Evolutionary conservation across 768 basidiomycete species (phyloP).

Genomic region (Arthromyces matolae): DNA sequence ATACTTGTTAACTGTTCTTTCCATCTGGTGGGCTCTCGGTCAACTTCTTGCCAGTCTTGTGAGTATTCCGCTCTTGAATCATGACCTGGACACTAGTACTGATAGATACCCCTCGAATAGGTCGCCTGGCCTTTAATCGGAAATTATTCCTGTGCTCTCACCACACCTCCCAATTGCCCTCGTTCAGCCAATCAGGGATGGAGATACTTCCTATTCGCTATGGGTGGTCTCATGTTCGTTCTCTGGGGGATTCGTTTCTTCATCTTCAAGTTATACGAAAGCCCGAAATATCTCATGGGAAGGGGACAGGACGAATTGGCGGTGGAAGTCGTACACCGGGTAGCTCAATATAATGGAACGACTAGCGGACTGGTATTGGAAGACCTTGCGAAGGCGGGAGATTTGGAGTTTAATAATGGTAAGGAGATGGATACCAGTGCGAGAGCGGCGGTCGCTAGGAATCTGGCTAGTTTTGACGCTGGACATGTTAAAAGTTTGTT

Average conservation of each 20-base stretch:
- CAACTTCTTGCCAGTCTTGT: conserved; percentile 57
- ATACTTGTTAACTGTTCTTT: conserved; percentile 70
- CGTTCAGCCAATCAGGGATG: conserved; percentile 62
- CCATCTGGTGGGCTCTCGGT: conserved; percentile 79
- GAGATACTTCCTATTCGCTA: conserved; percentile 70
- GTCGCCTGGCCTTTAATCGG: conserved; percentile 72
- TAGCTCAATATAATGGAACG: conserved; percentile 60
- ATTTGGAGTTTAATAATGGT: conserved; percentile 6
- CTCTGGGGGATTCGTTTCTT: conserved; percentile 63
- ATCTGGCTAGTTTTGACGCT: conserved; percentile 31
- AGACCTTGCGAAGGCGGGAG: conserved; percentile 35
- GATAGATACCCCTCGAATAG: conserved; percentile 23
- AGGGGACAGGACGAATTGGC: conserved; percentile 61
- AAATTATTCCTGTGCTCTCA: conserved; percentile 57
- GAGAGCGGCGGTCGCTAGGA: conserved; percentile 29
- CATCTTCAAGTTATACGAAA: conserved; percentile 63
- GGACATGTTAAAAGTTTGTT: conserved; percentile 59
- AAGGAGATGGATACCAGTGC: conserved; percentile 9
- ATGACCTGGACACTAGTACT: neutral
- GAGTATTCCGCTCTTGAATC: neutral
- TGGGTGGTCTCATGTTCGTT: conserved; percentile 68
- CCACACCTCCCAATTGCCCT: conserved; percentile 30
- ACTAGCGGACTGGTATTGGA: conserved; percentile 47
- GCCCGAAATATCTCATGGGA: conserved; percentile 70
- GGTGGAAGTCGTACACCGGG: conserved; percentile 55